phyloP scores from a whole-genome alignment of 2,329 filamentous ascomycete species.

The Chaetomiaceae sp. region DNA sequence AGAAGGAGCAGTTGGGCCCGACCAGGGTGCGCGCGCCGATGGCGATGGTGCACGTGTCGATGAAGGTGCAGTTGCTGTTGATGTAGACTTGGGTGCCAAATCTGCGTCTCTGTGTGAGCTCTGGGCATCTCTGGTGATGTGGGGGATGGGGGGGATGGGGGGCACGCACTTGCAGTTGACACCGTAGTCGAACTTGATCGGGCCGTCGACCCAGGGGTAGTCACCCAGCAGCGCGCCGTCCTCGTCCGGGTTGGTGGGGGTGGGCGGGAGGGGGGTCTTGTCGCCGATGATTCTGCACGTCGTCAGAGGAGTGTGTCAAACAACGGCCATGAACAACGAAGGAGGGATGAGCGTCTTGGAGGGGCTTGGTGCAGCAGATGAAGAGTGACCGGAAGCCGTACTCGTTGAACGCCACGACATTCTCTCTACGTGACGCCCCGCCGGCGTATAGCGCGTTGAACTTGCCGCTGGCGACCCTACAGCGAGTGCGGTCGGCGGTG shows the following conservation, averaged over 20 bases:
- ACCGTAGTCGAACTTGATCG: conserved; percentile 71
- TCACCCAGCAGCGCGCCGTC: conserved; percentile 63
- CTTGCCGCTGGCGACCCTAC: conserved; percentile 51
- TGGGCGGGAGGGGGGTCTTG: conserved; percentile 55
- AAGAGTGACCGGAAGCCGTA: conserved; percentile 41
- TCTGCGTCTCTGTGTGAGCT: no score
- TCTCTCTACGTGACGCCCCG: conserved; percentile 51
- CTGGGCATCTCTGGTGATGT: no score
- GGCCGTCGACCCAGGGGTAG: conserved; percentile 63
- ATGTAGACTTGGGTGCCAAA: no score
- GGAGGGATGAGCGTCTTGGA: neutral
- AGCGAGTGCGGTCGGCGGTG: conserved; percentile 55
- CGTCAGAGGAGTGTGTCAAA: neutral
- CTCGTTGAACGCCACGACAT: conserved; percentile 66
- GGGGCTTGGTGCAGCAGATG: no score
- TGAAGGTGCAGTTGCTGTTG: conserved; percentile 66
- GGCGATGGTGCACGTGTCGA: conserved; percentile 69
- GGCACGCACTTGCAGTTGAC: conserved; percentile 55
- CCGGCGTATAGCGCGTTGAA: conserved; percentile 51
- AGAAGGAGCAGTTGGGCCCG: conserved; percentile 73
- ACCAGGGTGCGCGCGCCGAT: conserved; percentile 73
- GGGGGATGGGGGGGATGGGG: neutral
- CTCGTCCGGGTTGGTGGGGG: conserved; percentile 48
- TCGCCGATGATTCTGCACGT: conserved; percentile 54
- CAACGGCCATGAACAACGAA: neutral